Conservation (phyloP, 345 rosid genomes). For the Melaleuca quinquenervia region DNA sequence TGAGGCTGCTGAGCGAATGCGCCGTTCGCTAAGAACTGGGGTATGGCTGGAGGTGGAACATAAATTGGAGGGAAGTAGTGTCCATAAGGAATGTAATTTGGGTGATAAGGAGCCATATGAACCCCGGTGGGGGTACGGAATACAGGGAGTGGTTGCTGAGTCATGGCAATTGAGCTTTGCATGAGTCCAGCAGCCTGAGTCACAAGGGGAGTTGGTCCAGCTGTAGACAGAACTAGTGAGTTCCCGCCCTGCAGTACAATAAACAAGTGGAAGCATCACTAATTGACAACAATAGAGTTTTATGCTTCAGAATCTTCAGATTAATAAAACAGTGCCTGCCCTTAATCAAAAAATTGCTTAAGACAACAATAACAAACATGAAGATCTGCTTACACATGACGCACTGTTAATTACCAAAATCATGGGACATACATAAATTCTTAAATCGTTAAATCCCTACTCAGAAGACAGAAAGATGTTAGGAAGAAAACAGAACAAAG, state of each 20-base stretch:
- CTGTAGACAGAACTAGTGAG: conserved; percentile 52
- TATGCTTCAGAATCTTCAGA: neutral
- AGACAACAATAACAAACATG: neutral
- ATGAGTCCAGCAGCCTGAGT: conserved; percentile 75
- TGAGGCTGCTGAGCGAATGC: conserved; percentile 83
- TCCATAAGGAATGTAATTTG: conserved; percentile 75
- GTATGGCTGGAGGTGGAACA: conserved; percentile 64
- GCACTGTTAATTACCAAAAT: neutral
- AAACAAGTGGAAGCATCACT: conserved; percentile 3
- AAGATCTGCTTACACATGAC: neutral
- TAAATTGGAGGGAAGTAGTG: conserved; percentile 67
- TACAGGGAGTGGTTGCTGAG: conserved; percentile 78
- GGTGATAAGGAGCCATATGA: conserved; percentile 76
- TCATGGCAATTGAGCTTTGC: conserved; percentile 72
- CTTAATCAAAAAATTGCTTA: neutral
- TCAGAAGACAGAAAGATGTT: neutral
- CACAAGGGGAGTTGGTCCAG: conserved; percentile 54
- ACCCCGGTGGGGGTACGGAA: conserved; percentile 83
- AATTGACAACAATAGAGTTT: neutral
- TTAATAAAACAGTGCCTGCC: neutral
- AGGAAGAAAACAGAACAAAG: neutral
- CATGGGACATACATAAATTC: neutral
- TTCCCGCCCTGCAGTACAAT: conserved; percentile 56
- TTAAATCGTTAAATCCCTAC: neutral
- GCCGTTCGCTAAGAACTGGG: conserved; percentile 71